Evolutionary conservation across 1,284 basidiomycete species (phyloP), one percentile per base, ranked within the genome.

Genomic region (Vanrija sp.): DNA sequence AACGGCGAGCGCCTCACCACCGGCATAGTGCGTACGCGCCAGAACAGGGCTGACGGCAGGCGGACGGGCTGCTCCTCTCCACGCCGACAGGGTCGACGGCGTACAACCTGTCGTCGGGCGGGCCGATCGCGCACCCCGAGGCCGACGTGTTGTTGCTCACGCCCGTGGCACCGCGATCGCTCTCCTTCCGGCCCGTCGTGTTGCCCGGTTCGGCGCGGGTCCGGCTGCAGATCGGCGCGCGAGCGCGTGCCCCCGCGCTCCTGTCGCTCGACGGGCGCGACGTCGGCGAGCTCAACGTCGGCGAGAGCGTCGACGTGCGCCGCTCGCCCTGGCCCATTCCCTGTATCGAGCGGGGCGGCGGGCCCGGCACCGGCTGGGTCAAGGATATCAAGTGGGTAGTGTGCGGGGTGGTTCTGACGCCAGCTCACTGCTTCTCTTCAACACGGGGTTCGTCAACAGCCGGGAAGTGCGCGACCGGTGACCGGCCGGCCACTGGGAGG

Each of bases 1-100:
- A 89, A 97, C 66, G 91, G 88, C 0, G 89, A 94, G 69, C 91
- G 95, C 77, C 80, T 98, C 8, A 98, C 94, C 0, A 91, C 95
- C 75, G 88, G 90, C 18, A 90, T 97, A 51, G 92, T 94, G 16
- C 35, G 24, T 25, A 15, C 22, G 12, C 7, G 16, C 12, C 5
- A 12, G 12, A 22, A n/a, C 7, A 1, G 0, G 15, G 39, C 49
- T 45, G 25, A 48, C 46, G 6, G 6, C 66, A 93, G 91, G 91
- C 91, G 37, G 94, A 98, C 66, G 94, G 94, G n/a, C 77, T 97
- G 45, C 93, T 98, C 53, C 84, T 98, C 39, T 91, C 92, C 0
- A 97, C 94, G 1, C 94, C 94, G 4, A 98, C 94, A 1, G 94
- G 94, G 1, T 96, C 92, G 16, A 97, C 94, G 1, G 94, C 94